phyloP scores from a whole-genome alignment of 371 early-diverging fungal species.

The Mortierella sp. region DNA sequence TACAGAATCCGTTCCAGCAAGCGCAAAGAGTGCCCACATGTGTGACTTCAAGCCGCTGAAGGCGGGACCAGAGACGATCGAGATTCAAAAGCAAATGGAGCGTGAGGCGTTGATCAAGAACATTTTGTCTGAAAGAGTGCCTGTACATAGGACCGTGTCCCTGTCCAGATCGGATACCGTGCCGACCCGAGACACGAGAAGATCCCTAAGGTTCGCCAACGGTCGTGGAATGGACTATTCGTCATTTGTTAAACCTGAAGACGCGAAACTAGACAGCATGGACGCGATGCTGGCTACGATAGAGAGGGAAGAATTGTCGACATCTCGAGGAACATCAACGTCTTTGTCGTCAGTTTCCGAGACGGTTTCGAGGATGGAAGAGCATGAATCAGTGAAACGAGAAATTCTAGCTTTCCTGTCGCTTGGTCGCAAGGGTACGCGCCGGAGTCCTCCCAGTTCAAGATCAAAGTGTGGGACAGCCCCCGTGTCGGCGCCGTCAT shows the following conservation, averaged over 20 bases:
- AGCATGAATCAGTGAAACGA: slow-evolving; percentile 19
- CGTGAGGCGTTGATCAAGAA: neutral
- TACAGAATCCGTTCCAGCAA: slow-evolving; percentile 4
- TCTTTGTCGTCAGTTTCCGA: neutral
- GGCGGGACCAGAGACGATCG: slow-evolving; percentile 32
- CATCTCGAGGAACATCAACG: too few relatives aligned
- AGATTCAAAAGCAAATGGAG: slow-evolving; percentile 11
- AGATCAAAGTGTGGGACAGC: neutral
- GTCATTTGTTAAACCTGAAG: neutral
- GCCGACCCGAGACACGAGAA: slow-evolving; percentile 1
- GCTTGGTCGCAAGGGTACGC: slow-evolving; percentile 13
- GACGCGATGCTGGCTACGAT: neutral
- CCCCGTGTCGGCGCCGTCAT: neutral
- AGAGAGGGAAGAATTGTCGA: slow-evolving; percentile 1
- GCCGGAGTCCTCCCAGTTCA: neutral
- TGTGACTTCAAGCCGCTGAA: slow-evolving; percentile 36
- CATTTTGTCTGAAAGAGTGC: slow-evolving; percentile 6
- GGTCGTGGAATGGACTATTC: slow-evolving; percentile 22
- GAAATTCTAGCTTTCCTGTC: slow-evolving; percentile 29
- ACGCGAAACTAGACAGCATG: neutral
- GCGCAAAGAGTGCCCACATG: slow-evolving; percentile 16
- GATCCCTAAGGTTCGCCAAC: slow-evolving; percentile 27
- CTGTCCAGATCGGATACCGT: slow-evolving; percentile 19
- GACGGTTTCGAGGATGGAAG: neutral
- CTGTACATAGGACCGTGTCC: slow-evolving; percentile 11